Percentiles rank a stretch among this genome's conserved stretches.
These are phyloP conservation scores for Nemania sp. DNA, from an alignment of 2,329 filamentous ascomycete genomes.

Conservation along the genomic window DNA sequence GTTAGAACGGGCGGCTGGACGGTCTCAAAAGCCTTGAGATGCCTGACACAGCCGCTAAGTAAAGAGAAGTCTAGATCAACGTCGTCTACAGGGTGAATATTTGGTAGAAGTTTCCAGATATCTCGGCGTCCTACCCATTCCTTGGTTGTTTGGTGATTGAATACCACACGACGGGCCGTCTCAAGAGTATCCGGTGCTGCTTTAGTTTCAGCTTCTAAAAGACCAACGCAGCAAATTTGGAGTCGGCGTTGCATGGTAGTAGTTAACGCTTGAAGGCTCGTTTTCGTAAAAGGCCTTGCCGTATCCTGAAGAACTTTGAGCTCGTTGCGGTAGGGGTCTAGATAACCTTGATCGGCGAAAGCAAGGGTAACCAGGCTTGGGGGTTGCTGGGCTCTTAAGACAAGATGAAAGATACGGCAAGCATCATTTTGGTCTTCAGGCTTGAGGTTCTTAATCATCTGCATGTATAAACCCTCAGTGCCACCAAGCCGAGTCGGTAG, in stretches of 20 bases:
- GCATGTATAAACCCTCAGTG: slow-evolving; percentile 51
- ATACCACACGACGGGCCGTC: slow-evolving; percentile 48
- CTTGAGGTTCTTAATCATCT: slow-evolving; percentile 49
- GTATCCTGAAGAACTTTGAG: slow-evolving; percentile 44
- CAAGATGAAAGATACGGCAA: slow-evolving; percentile 50
- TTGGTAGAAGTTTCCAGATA: slow-evolving; percentile 48
- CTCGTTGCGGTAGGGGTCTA: slow-evolving; percentile 42
- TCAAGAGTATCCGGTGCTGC: slow-evolving; percentile 41
- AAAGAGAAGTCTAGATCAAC: slow-evolving; percentile 48
- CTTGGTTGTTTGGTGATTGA: slow-evolving; percentile 51
- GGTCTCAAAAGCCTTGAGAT: slow-evolving; percentile 47
- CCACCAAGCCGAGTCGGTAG: slow-evolving; percentile 50
- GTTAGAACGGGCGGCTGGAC: slow-evolving; percentile 47
- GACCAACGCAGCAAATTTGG: slow-evolving; percentile 44
- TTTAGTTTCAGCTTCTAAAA: slow-evolving; percentile 47
- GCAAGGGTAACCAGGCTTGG: slow-evolving; percentile 50
- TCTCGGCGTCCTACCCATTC: slow-evolving; percentile 50
- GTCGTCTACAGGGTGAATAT: slow-evolving; percentile 38
- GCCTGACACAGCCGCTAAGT: slow-evolving; percentile 49
- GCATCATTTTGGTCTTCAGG: slow-evolving; percentile 46
- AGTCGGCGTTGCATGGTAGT: slow-evolving; percentile 48
- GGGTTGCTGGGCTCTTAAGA: slow-evolving; percentile 50
- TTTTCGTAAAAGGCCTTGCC: slow-evolving; percentile 39
- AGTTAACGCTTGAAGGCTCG: slow-evolving; percentile 42
- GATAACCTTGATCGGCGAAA: slow-evolving; percentile 48